Evolutionary conservation across 257 asterid species (phyloP).

Genomic region (Ehretia macrophylla): DNA sequence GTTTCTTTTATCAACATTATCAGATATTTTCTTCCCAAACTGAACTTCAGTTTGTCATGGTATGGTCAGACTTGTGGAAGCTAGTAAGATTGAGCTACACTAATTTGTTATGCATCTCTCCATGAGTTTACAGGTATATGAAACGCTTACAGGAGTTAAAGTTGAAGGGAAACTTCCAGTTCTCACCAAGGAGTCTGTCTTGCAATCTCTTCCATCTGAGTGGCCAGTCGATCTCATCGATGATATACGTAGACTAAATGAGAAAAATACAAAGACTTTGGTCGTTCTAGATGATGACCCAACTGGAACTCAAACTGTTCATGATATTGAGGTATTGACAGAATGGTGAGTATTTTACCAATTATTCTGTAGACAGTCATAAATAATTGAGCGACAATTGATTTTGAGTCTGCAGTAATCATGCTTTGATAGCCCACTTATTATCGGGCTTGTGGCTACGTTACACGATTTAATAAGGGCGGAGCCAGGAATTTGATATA

Average conservation of each 20-base stretch:
- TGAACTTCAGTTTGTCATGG: too few relatives aligned
- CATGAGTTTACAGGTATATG: conserved; percentile 65
- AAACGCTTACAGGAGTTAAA: conserved; percentile 85
- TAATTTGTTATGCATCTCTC: conserved; percentile 14
- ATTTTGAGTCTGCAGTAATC: too few relatives aligned
- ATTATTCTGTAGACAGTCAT: too few relatives aligned
- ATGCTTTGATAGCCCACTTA: too few relatives aligned
- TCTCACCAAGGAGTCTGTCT: conserved; percentile 56
- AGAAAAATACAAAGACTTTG: conserved; percentile 60
- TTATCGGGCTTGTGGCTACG: too few relatives aligned
- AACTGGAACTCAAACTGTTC: conserved; percentile 99
- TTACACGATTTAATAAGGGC: too few relatives aligned
- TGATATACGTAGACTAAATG: conserved; percentile 55
- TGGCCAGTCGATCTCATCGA: conserved; percentile 71
- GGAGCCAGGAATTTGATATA: too few relatives aligned
- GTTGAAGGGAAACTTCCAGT: conserved; percentile 77
- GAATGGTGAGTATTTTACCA: conserved; percentile 70
- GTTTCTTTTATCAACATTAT: too few relatives aligned
- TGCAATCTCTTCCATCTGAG: conserved; percentile 80
- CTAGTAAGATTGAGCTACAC: too few relatives aligned
- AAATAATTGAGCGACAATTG: too few relatives aligned
- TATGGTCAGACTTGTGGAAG: too few relatives aligned
- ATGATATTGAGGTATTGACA: conserved; percentile 84
- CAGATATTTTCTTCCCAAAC: too few relatives aligned
- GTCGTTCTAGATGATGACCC: conserved; percentile 99